Conservation (phyloP, 1,139 yeast species). For the Pichia cactophila region DNA sequence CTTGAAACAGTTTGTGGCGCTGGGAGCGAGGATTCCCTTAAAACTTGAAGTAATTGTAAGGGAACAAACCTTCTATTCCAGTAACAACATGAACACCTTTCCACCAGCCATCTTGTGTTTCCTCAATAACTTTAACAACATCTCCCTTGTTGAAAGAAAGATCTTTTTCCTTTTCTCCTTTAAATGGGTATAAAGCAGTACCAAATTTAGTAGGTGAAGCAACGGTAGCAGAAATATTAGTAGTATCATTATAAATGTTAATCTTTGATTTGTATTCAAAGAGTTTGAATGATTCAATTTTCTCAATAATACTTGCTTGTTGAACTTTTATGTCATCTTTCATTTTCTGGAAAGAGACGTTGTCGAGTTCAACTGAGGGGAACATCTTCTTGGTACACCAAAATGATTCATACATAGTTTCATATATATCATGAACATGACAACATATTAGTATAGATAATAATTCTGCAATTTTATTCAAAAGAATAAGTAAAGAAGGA, state of each 20-base stretch:
- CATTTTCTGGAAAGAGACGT: slow-evolving; percentile 8
- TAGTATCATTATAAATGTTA: background rate
- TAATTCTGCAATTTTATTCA: slow-evolving; percentile 26
- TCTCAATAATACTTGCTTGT: slow-evolving; percentile 12
- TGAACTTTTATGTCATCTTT: slow-evolving; percentile 11
- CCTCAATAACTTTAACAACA: slow-evolving; percentile 29
- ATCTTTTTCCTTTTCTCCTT: slow-evolving; percentile 32
- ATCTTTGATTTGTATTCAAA: background rate
- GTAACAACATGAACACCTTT: slow-evolving; percentile 29
- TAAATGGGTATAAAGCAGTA: slow-evolving; percentile 33
- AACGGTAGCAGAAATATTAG: background rate
- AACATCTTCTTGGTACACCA: slow-evolving; percentile 17
- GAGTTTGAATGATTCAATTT: slow-evolving; percentile 19
- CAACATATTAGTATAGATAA: slow-evolving; percentile 30
- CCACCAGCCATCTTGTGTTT: slow-evolving; percentile 38
- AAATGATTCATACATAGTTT: slow-evolving; percentile 24
- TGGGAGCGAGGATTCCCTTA: background rate
- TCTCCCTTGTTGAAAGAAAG: slow-evolving; percentile 34
- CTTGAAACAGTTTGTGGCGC: too few relatives aligned
- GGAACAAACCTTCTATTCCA: slow-evolving; percentile 35
- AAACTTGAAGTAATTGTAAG: slow-evolving; percentile 35
- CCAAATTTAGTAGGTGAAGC: slow-evolving; percentile 14
- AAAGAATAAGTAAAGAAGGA: slow-evolving; percentile 29
- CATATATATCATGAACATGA: slow-evolving; percentile 28
- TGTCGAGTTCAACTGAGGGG: slow-evolving; percentile 11